These are phyloP conservation scores for Avicennia marina DNA, from an alignment of 257 asterid species.

Conservation along the genomic window DNA sequence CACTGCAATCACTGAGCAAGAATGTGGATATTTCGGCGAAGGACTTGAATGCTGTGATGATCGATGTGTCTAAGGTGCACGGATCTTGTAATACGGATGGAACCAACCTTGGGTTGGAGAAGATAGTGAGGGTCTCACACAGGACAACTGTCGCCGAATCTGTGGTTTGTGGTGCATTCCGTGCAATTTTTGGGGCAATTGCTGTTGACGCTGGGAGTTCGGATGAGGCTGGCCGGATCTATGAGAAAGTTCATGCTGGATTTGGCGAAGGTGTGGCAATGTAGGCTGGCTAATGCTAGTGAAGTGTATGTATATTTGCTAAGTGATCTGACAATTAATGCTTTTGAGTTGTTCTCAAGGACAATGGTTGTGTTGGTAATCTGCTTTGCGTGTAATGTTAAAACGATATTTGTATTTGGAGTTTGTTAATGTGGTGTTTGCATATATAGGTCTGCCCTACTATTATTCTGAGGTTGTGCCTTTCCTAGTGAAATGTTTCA, in stretches of 20 bases:
- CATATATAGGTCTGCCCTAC: not conserved
- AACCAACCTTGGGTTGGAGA: conserved; percentile 47
- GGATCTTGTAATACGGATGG: conserved; percentile 56
- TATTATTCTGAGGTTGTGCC: conserved; percentile 2
- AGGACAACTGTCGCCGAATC: conserved; percentile 52
- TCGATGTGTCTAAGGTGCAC: conserved; percentile 45
- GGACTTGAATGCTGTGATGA: conserved; percentile 44
- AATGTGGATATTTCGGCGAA: conserved; percentile 47
- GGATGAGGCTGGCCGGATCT: conserved; percentile 43
- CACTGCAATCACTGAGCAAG: conserved; percentile 32
- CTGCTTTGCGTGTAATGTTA: conserved; percentile 5
- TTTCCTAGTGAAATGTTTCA: not conserved
- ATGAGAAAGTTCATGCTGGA: conserved; percentile 28
- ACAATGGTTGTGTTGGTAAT: conserved; percentile 6
- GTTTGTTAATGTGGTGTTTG: conserved; percentile 10
- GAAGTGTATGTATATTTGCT: conserved; percentile 5
- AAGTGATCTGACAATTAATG: not conserved
- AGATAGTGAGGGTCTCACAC: conserved; percentile 55
- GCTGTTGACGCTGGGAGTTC: conserved; percentile 55
- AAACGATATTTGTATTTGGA: not conserved
- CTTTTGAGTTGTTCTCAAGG: conserved; percentile 7
- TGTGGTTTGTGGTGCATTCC: conserved; percentile 75
- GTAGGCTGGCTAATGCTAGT: conserved; percentile 27
- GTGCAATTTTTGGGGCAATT: conserved; percentile 72
- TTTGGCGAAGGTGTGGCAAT: conserved; percentile 24